Evolutionary conservation across 202 grass and related monocot species (phyloP).

Genomic region (Musa balbisiana): DNA sequence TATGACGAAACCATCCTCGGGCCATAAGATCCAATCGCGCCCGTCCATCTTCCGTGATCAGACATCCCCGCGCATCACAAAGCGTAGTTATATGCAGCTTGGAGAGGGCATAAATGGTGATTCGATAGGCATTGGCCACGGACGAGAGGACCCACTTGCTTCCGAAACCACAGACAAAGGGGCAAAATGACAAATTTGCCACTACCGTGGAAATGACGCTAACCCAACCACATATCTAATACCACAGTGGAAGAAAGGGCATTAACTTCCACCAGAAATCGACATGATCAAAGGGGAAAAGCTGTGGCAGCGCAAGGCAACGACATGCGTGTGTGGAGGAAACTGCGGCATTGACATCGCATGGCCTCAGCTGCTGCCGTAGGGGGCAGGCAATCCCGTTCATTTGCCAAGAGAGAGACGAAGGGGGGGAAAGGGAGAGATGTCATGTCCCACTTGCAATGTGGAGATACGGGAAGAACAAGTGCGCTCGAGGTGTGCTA

Average conservation of each 20-base stretch:
- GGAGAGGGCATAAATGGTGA: not conserved
- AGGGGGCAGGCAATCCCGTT: conserved; percentile 7
- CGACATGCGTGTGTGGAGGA: not conserved
- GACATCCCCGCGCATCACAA: not conserved
- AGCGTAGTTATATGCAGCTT: not conserved
- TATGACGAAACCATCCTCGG: no score
- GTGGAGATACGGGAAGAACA: not conserved
- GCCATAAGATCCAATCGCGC: not conserved
- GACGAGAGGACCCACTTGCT: not conserved
- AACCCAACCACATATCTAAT: not conserved
- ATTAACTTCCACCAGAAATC: not conserved
- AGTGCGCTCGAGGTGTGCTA: not conserved
- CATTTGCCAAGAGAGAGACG: not conserved
- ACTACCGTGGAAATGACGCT: not conserved
- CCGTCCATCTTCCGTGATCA: not conserved
- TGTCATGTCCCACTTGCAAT: not conserved
- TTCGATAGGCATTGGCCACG: not conserved
- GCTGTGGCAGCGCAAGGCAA: not conserved
- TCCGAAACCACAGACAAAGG: conserved; percentile 1
- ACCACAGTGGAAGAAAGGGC: not conserved
- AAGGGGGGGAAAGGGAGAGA: not conserved
- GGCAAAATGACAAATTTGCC: not conserved
- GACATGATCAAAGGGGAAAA: not conserved
- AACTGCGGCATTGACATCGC: not conserved
- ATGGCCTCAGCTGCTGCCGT: not conserved